Evolutionary conservation across 2,329 filamentous ascomycete species (phyloP).

Genomic region (Leptographium wingfieldii): DNA sequence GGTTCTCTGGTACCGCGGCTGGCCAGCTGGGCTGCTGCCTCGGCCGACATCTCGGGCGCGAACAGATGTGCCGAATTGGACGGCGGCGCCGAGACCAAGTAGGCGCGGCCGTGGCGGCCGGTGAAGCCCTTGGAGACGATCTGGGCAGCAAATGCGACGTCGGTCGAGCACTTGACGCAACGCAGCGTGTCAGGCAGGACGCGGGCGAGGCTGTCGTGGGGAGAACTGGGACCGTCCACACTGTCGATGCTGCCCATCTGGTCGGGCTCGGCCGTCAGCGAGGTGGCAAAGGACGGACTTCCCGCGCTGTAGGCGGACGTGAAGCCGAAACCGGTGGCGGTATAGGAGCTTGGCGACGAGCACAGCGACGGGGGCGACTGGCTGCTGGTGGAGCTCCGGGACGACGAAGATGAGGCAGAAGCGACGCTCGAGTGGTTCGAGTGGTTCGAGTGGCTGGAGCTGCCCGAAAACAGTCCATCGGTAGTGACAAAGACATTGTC

Average conservation of each 20-base stretch:
- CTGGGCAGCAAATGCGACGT: constrained; percentile 48
- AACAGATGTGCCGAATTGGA: constrained; percentile 7
- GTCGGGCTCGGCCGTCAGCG: background rate
- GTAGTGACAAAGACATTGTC: background rate
- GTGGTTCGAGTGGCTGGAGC: background rate
- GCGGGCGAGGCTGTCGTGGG: constrained; percentile 7
- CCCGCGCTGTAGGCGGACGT: background rate
- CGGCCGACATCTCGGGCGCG: constrained; percentile 4
- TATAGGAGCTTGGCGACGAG: constrained; percentile 8
- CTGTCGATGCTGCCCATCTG: background rate
- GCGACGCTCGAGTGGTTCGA: constrained; percentile 3
- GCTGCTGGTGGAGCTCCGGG: background rate
- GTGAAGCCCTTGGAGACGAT: constrained; percentile 55
- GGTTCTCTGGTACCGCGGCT: constrained; percentile 1
- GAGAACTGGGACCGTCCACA: background rate
- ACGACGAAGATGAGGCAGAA: constrained; percentile 3
- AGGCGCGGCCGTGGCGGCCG: constrained; percentile 51
- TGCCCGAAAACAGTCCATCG: background rate
- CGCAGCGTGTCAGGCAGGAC: constrained; percentile 42
- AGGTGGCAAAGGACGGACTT: background rate
- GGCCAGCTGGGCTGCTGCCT: constrained; percentile 15
- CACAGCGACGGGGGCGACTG: constrained; percentile 11
- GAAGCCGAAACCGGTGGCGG: background rate
- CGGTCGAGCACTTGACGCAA: constrained; percentile 44
- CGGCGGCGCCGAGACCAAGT: constrained; percentile 34